These are phyloP conservation scores for Bipolaris sorokiniana DNA, from an alignment of 2,329 filamentous ascomycete species.

Conservation along the genomic window DNA sequence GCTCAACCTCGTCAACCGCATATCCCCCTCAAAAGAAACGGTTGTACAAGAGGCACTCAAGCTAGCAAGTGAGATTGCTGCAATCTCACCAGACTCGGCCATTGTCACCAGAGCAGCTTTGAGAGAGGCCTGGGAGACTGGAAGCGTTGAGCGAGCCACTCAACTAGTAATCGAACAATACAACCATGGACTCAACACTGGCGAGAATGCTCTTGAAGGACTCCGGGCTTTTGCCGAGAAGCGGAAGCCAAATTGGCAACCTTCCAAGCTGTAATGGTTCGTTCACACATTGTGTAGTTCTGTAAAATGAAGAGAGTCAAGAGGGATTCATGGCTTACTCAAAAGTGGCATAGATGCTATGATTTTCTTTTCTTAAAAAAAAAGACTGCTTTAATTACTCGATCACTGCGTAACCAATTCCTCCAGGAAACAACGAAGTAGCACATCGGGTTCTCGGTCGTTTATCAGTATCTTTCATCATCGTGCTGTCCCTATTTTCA, in stretches of 20 bases:
- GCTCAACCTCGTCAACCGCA: slow-evolving; percentile 52
- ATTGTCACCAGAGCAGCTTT: slow-evolving; percentile 47
- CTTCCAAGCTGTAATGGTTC: slow-evolving; percentile 51
- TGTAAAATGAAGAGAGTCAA: too few relatives aligned
- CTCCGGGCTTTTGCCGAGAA: slow-evolving; percentile 60
- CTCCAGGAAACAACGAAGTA: too few relatives aligned
- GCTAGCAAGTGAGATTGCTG: slow-evolving; percentile 44
- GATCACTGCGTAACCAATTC: too few relatives aligned
- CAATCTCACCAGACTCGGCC: slow-evolving; percentile 47
- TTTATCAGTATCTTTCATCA: too few relatives aligned
- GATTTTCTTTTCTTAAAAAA: too few relatives aligned
- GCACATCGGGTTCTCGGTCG: too few relatives aligned
- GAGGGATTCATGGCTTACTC: too few relatives aligned
- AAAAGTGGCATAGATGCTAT: neutral
- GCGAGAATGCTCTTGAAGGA: slow-evolving; percentile 59
- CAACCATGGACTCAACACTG: slow-evolving; percentile 48
- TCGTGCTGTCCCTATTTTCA: too few relatives aligned
- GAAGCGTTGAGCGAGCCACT: slow-evolving; percentile 47
- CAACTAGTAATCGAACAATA: slow-evolving; percentile 54
- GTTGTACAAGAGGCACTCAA: slow-evolving; percentile 47
- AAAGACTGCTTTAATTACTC: too few relatives aligned
- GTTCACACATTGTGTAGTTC: neutral
- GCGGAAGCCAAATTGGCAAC: slow-evolving; percentile 57
- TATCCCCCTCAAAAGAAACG: slow-evolving; percentile 44
- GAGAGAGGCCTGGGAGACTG: slow-evolving; percentile 44